Evolutionary conservation across 768 basidiomycete genomes (phyloP), one percentile per base, ranked within the genome.

Genomic region (Gyrodon lividus): DNA sequence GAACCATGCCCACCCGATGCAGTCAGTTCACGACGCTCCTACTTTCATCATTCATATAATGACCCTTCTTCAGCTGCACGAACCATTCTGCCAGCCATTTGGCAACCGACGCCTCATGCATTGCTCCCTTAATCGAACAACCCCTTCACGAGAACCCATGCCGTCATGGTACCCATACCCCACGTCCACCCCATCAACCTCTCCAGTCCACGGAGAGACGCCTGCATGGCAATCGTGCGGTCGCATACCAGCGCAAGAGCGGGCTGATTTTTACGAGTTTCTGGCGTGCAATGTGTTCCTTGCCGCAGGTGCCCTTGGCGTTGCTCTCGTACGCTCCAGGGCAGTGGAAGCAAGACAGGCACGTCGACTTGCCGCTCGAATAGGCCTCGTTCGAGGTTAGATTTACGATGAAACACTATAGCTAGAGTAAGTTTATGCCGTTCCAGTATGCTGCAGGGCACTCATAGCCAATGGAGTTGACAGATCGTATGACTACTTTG

Each of bases 31-130:
- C 35, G 46, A 40, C 50, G 41, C 42, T 23, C 50, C 35, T 22
- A 43, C 46, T 40, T 23, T 46, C 14, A 23, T 43, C 26, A 55
- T 43, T 40, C 24, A 43, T 42, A 17, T 50, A 22, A 49, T 57
- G 46, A 55, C 17, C 28, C 6, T 51, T 26, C n/a, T 48, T 31
- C 56, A 95, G 92, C 74, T 90, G 30, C 74, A 84, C 60, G 83
- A 94, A 72, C 93, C 94, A 2, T 96, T 89, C 69, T 98, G 94
- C 71, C 84, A 90, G 63, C 94, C 95, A n/a, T 96, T 93, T 64
- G 95, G 95, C 46, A 95, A 95, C 70, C 83, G 95, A 20, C 84
- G 90, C 17, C 78, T 93, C 35, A 78, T 95, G 75, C 94, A 94
- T 65, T 98, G 94, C 54, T 63, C 81, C 20, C 65, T 63, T 53